Base-by-base conservation (phyloP, 2,329 filamentous ascomycete genomes). In the Colletotrichum ledebouriae region DNA sequence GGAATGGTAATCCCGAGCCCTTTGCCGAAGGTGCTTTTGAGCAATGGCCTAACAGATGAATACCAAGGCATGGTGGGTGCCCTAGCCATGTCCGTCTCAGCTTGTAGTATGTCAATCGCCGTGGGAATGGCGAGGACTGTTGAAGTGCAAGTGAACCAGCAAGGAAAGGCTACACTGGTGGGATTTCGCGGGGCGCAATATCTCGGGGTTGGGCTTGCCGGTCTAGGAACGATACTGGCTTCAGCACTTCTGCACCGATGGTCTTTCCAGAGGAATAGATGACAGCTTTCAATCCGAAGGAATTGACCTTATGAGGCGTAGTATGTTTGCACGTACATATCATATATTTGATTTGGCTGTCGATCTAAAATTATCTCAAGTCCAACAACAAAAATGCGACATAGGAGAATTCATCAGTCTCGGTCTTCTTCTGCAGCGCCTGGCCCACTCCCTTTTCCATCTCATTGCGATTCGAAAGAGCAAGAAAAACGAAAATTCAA, bases 1-100 rank as follows among this genome's bases (percentile, higher is more conserved):
- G 87, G 88, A 1, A 88, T 90, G 84, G 88, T 92, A 73, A 90
- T 91, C 83, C 85, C 82, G 2, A 89, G 89, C 71, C 89, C 89
- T 0, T 85, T 88, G 0, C 87, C 86, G 0, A 89, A 84, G 0
- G 73, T 91, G 7, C 82, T 91, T 29, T 78, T 92, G 11, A 86
- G 83, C 34, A 85, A 90, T 70, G 78, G 78, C 2, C 79, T 85
- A 0, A 73, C 78, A 11, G 80, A 78, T 57, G 75, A 81, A 29
- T 78, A 86, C 59, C 80, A 84, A 71, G 82, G 82, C 4, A 79
- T 83, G 7, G 82, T 78, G 2, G 81, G 80, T 12, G 86, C 83
- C n/a, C 74, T 92, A 7, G 86, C 91, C 22, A 87, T 85, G 61
- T 90, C 89, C 0, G 80, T 90, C 9, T 86, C 92, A 67, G 91